Percentiles rank a stretch among this genome's conserved stretches.
These are phyloP conservation scores for Juglanconis oblonga DNA, from an alignment of 2,329 filamentous ascomycete genomes.

Conservation along the genomic window DNA sequence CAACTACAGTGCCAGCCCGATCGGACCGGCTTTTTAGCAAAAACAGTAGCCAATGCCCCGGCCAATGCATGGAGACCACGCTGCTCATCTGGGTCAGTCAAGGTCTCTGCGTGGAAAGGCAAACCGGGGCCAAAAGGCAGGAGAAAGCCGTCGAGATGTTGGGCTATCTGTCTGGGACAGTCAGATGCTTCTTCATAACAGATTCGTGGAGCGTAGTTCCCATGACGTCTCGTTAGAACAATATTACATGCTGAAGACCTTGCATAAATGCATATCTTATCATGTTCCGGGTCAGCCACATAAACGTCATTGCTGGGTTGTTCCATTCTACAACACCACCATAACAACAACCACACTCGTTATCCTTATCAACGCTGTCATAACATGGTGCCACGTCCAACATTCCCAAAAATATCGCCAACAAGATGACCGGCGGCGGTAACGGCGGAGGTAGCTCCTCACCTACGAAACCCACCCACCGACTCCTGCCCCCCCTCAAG, in stretches of 20 bases:
- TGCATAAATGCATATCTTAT: background rate
- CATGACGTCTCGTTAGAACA: background rate
- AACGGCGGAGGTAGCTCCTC: constrained; percentile 8
- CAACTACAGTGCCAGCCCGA: no score
- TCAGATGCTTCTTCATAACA: no score
- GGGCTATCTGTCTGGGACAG: no score
- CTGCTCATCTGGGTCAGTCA: no score
- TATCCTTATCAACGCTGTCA: background rate
- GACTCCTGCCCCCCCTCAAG: constrained; percentile 4
- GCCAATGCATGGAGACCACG: no score
- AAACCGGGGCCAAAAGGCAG: no score
- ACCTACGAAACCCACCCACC: constrained; percentile 6
- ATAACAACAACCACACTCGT: background rate
- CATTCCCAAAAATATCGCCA: background rate
- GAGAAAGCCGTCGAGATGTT: no score
- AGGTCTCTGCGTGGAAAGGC: no score
- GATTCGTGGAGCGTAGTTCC: no score
- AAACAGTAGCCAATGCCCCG: no score
- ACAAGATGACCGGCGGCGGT: constrained; percentile 13
- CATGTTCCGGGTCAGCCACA: background rate
- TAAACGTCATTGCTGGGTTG: background rate
- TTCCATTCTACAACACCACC: background rate
- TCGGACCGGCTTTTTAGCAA: no score
- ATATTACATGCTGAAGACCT: background rate
- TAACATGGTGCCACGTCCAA: background rate